phyloP scores from a whole-genome alignment of 2,329 filamentous ascomycete genomes.

The Penicillium sp. region DNA sequence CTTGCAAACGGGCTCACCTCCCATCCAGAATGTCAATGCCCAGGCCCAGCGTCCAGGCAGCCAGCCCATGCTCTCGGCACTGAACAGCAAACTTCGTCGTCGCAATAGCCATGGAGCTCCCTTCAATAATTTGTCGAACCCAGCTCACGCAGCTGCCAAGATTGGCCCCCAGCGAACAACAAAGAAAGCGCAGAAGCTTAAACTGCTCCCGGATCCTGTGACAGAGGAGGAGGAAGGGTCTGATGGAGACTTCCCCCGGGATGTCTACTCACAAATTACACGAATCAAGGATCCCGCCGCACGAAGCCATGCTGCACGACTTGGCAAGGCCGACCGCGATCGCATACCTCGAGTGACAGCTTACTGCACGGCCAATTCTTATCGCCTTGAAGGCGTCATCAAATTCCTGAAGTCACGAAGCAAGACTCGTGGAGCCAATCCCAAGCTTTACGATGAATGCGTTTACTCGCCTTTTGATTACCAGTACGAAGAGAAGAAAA shows the following conservation, averaged over 20 bases:
- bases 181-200: conserved; percentile 94
- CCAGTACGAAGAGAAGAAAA: conserved; percentile 51
- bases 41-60: conserved; percentile 33
- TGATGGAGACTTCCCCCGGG: conserved; percentile 89
- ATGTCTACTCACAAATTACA: conserved; percentile 97
- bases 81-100: conserved; percentile 85
- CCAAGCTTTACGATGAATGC: conserved; percentile 95
- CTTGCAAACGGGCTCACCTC: conserved; percentile 41
- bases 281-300: conserved; percentile 96
- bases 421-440: conserved; percentile 75
- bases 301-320: conserved; percentile 81
- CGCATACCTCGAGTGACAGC: conserved; percentile 88
- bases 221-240: conserved; percentile 73
- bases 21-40: conserved; percentile 32
- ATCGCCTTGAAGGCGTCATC: conserved; percentile 86
- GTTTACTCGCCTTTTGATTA: conserved; percentile 95
- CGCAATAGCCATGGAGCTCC: conserved; percentile 78
- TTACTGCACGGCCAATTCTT: conserved; percentile 91
- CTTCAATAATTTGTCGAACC: conserved; percentile 42
- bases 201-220: conserved; percentile 90
- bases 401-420: conserved; percentile 84
- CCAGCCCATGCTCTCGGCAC: conserved; percentile 69
- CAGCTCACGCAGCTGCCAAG: conserved; percentile 58
- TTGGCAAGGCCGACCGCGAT: conserved; percentile 91
- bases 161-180: conserved; percentile 94